Evolutionary conservation across 202 grass and related monocot species (phyloP).

Genomic region (Saccharum hybrid): DNA sequence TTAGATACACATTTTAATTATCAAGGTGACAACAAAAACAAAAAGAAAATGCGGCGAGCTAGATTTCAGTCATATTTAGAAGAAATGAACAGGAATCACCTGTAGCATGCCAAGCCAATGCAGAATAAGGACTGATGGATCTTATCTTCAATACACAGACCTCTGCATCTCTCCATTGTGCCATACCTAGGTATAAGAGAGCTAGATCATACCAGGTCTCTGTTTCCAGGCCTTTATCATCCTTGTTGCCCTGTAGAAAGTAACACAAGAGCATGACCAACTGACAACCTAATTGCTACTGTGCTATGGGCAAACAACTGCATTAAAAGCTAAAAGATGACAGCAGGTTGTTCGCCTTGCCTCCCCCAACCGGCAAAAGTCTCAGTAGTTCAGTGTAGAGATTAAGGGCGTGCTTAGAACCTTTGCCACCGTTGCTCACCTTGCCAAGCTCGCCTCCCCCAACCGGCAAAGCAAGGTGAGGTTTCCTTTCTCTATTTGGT

Average conservation of each 20-base stretch:
- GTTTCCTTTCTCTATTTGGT: not conserved
- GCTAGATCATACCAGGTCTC: slow-evolving; percentile 92
- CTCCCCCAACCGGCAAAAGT: not conserved
- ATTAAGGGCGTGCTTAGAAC: too few species aligned
- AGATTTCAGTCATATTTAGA: slow-evolving; percentile 13
- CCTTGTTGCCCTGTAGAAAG: slow-evolving; percentile 58
- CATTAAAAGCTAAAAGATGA: slow-evolving; percentile 20
- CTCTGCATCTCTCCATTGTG: slow-evolving; percentile 82
- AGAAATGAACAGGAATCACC: slow-evolving; percentile 53
- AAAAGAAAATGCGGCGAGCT: not conserved
- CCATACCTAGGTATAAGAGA: slow-evolving; percentile 85
- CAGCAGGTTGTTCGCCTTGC: not conserved
- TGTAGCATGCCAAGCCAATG: slow-evolving; percentile 74
- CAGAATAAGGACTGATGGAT: slow-evolving; percentile 58
- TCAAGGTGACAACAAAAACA: not conserved
- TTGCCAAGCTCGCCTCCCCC: not conserved
- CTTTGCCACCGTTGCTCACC: not conserved
- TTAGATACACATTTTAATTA: not conserved
- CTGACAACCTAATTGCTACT: slow-evolving; percentile 14
- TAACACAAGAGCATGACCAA: slow-evolving; percentile 30
- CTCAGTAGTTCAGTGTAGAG: not conserved
- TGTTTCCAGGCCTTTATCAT: slow-evolving; percentile 77
- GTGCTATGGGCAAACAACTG: slow-evolving; percentile 2
- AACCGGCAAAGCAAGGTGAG: not conserved
- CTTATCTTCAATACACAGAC: slow-evolving; percentile 75